Base-by-base conservation (phyloP, 805 yeast species). In the Candida piceae region DNA sequence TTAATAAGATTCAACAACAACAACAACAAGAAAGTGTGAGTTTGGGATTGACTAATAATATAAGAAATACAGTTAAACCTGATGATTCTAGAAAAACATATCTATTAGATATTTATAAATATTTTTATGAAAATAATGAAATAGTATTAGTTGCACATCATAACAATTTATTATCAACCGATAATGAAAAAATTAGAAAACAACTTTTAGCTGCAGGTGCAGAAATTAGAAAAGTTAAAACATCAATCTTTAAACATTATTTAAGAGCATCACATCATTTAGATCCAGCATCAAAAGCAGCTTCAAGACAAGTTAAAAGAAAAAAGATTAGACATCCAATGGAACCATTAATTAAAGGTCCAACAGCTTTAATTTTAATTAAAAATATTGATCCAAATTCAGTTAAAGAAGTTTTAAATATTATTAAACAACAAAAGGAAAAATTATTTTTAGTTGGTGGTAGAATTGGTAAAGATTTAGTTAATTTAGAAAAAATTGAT, bases 361-460 rank as follows among this genome's bases (percentile, higher is more conserved):
- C 97, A 17, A 81, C 95, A 3, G 94, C 94, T 1, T 70, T 84
- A 8, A 76, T 90, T 39, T 59, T 83, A 16, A 72, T 87, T 41
- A 75, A 75, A 30, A 76, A 72, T 42, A 67, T 83, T 24, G 81
- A 87, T 45, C 96, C 97, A n/a, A 50, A 63, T 12, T 64, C 66
- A 16, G 84, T 89, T 9, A 74, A 74, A 20, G 66, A 69, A 36
- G 75, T 85, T 4, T 61, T 85, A 49, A 80, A 75, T 51, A 57
- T 77, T 20, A 55, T 88, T 33, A 80, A 77, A 47, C 58, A 69
- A 29, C 74, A 81, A 29, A 77, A 76, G 51, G 96, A 87, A 51
- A 78, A 78, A 56, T 65, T 93, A 47, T 76, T 89, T 40, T 63
- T 93, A 29, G 71, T 90, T 43, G 98, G 97, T 28, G 97, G 95